Evolutionary conservation across 208 protist genomes (phyloP).

Genomic region (Crithidia thermophila): DNA sequence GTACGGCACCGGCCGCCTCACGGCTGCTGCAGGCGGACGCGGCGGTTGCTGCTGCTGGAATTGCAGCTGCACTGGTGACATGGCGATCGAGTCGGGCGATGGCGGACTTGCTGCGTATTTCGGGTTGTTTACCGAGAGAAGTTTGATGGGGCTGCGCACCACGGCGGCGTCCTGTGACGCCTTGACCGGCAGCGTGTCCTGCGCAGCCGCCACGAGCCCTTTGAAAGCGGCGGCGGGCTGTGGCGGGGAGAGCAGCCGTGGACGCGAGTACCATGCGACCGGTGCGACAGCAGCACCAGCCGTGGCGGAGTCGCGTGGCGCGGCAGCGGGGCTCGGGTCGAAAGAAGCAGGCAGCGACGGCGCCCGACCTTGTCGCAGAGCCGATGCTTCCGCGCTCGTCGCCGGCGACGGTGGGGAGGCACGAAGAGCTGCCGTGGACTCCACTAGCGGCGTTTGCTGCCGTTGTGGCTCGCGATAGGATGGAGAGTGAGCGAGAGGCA

Average conservation of each 20-base stretch:
- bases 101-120: too few relatives aligned
- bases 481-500: conserved; percentile 2
- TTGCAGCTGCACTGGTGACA: neutral
- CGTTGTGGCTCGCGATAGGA: too few relatives aligned
- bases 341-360: conserved; percentile 22
- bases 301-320: neutral
- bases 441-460: conserved; percentile 5
- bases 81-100: neutral
- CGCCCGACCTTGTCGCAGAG: neutral
- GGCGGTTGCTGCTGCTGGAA: conserved; percentile 12
- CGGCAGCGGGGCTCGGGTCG: neutral
- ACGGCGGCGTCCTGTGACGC: too few relatives aligned
- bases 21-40: neutral
- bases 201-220: too few relatives aligned
- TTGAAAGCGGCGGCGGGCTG: neutral
- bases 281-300: neutral
- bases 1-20: too few relatives aligned
- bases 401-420: neutral
- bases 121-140: too few relatives aligned
- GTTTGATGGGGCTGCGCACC: too few relatives aligned
- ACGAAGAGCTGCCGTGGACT: conserved; percentile 7
- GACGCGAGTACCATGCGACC: conserved; percentile 23
- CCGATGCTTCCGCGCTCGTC: neutral
- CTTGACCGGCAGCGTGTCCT: too few relatives aligned
- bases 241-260: conserved; percentile 15